Base-by-base conservation (phyloP, 148 eudicot genomes). In the Vaccinium corymbosum region DNA sequence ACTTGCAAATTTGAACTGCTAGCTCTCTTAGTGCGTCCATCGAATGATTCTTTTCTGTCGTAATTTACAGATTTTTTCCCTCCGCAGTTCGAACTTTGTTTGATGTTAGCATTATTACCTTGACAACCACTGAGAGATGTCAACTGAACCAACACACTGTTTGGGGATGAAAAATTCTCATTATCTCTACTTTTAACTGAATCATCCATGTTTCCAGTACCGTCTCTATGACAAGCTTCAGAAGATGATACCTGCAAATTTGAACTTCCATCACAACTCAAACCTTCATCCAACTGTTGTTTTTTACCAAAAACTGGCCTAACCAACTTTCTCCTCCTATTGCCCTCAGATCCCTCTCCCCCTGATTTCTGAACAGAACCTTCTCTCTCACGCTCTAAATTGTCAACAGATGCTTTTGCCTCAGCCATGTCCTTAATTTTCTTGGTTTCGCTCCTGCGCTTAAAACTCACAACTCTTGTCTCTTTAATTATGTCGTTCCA, bases 381-480 rank as follows among this genome's bases (percentile, higher is more conserved):
- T 61, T 81, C 15, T 13, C 19, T 73, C 66, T 32, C 73, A 55
- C 25, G 56, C 79, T n/a, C 82, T 10, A 20, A 50, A 32, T 14
- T n/a, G 22, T 46, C 80, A 78, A 51, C 61, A 82, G 29, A 81
- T 77, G 7, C 20, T 78, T 81, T 66, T 22, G 29, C 48, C 49
- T 25, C 35, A 56, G 25, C 76, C 16, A 51, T 80, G 50, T 75
- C 83, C 80, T 71, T 48, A 12, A 7, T 72, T 49, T 68, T 86
- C 51, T 74, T 88, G 19, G 35, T 55, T 49, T 83, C 84, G 81
- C 90, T 90, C 27, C 92, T 86, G 9, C 92, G 92, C 85, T 83
- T 88, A 79, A 90, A 90, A 51, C 88, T 84, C 56, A 86, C 84
- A 49, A 78, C 29, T 76, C 92, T 82, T 4, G 90, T 90, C 85